These are phyloP conservation scores for Globisporangium ultimum DNA, from an alignment of 352 stramenopile species.

Conservation along the genomic window DNA sequence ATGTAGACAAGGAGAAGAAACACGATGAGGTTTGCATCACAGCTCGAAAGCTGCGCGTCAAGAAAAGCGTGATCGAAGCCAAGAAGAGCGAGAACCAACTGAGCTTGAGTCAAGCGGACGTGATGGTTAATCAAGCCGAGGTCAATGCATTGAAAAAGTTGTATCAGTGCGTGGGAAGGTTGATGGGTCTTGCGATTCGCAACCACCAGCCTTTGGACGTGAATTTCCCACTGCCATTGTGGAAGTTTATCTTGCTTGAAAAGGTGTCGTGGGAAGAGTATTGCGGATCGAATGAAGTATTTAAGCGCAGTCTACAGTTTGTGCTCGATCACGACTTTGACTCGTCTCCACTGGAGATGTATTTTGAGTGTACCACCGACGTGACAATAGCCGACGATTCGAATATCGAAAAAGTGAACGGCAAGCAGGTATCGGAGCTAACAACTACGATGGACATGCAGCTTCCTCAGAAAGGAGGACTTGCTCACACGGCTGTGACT, in stretches of 20 bases:
- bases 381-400: constrained; percentile 30
- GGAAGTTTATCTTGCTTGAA: constrained; percentile 61
- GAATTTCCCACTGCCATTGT: constrained; percentile 60
- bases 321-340: constrained; percentile 70
- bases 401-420: constrained; percentile 13
- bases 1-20: constrained; percentile 22
- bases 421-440: not conserved
- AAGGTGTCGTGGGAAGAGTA: constrained; percentile 57
- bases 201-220: constrained; percentile 62
- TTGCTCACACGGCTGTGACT: constrained; percentile 36
- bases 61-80: constrained; percentile 28
- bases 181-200: constrained; percentile 67
- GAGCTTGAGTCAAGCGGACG: constrained; percentile 32
- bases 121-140: constrained; percentile 33
- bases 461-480: constrained; percentile 23
- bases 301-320: constrained; percentile 59
- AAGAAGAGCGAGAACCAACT: constrained; percentile 31
- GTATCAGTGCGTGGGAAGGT: constrained; percentile 56
- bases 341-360: constrained; percentile 43
- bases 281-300: constrained; percentile 48
- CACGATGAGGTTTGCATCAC: constrained; percentile 34
- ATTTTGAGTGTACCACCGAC: constrained; percentile 63
- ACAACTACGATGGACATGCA: constrained; percentile 62
- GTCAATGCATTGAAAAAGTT: constrained; percentile 46
- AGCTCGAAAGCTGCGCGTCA: constrained; percentile 21